phyloP scores from a whole-genome alignment of 2,329 filamentous ascomycete species.

The Claviceps capensis region DNA sequence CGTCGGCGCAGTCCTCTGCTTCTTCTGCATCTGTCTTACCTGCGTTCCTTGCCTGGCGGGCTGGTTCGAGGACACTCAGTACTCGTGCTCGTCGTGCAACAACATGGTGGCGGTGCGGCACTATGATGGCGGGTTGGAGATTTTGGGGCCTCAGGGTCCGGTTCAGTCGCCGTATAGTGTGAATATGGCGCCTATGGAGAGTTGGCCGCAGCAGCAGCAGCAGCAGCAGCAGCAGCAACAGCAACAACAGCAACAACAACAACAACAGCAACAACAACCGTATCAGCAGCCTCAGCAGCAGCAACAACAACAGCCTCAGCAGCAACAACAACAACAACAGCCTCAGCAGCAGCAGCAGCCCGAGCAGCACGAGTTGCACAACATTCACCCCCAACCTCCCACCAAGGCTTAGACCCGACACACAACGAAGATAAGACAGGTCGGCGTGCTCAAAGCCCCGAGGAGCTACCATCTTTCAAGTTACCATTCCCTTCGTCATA shows the following conservation, averaged over 20 bases:
- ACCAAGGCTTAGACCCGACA: neutral
- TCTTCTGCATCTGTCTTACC: conserved; percentile 18
- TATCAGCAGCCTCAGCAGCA: conserved; percentile 1
- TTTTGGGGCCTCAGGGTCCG: conserved; percentile 10
- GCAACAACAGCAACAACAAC: neutral
- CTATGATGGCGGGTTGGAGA: conserved; percentile 10
- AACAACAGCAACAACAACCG: neutral
- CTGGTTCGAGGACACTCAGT: conserved; percentile 20
- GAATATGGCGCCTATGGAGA: conserved; percentile 1
- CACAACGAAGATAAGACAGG: neutral
- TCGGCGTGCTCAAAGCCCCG: no score
- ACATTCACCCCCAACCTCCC: neutral
- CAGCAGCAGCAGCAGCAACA: neutral
- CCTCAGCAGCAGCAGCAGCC: neutral
- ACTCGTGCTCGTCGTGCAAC: conserved; percentile 17
- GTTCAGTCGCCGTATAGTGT: conserved; percentile 9
- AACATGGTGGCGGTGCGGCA: conserved; percentile 15
- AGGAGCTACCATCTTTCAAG: neutral
- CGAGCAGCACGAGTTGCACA: conserved; percentile 3
- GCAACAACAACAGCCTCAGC: neutral
- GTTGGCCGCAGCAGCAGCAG: neutral
- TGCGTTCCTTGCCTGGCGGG: conserved; percentile 18
- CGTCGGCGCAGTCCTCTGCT: conserved; percentile 16
- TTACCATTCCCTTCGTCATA: neutral
- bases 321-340: conserved; percentile 1